These are phyloP conservation scores for Exophiala spinifera DNA, from an alignment of 2,329 filamentous ascomycete species.

Conservation along the genomic window DNA sequence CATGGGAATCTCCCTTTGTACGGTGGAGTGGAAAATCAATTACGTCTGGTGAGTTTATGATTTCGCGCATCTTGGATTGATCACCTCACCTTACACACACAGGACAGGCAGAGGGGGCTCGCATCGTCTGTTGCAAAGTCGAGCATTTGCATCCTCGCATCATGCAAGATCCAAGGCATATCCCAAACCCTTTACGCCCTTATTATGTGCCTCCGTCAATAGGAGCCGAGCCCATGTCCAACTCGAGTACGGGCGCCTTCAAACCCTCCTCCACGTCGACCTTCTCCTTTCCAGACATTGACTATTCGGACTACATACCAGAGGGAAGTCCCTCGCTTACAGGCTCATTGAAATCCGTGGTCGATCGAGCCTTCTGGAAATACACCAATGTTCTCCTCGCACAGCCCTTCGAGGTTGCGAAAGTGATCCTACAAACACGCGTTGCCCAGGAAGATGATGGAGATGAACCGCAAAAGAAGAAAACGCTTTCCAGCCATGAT, in stretches of 20 bases:
- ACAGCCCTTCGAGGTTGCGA: slow-evolving; percentile 96
- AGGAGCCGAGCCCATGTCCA: slow-evolving; percentile 47
- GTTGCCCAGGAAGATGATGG: slow-evolving; percentile 38
- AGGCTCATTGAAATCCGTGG: slow-evolving; percentile 69
- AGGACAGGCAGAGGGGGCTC: neutral
- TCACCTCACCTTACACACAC: neutral
- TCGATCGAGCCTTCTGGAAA: slow-evolving; percentile 87
- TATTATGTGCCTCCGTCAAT: slow-evolving; percentile 66
- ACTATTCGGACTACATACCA: slow-evolving; percentile 83
- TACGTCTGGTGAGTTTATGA: no score
- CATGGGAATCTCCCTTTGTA: no score
- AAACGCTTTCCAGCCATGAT: slow-evolving; percentile 7
- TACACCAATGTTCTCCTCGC: slow-evolving; percentile 85
- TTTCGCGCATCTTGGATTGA: neutral
- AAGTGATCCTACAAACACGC: slow-evolving; percentile 81
- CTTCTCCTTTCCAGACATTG: slow-evolving; percentile 69
- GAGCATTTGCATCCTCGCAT: neutral
- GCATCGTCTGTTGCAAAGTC: neutral
- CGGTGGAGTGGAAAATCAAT: no score
- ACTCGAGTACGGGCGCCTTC: slow-evolving; percentile 35
- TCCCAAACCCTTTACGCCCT: slow-evolving; percentile 57
- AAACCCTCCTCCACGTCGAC: slow-evolving; percentile 41
- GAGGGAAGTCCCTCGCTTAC: slow-evolving; percentile 72
- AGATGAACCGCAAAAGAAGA: slow-evolving; percentile 19
- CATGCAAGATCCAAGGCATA: slow-evolving; percentile 38